Percentiles rank a stretch among this genome's conserved stretches.
These are phyloP conservation scores for Pseudisothecium myosuroides DNA, from an alignment of 225 moss, liverwort and hornwort genomes.

Conservation along the genomic window DNA sequence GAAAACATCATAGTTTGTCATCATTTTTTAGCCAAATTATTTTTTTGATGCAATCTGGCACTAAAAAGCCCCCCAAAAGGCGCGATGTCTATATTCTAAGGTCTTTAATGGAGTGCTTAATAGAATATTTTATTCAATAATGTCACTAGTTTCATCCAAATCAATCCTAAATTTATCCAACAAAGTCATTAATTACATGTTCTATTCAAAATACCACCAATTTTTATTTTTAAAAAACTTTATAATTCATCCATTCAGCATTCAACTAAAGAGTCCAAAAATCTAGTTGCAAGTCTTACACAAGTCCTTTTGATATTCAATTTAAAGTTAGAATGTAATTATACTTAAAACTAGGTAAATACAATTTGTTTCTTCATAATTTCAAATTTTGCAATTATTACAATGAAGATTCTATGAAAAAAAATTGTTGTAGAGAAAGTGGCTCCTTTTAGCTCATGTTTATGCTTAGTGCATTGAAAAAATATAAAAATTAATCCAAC, in stretches of 20 bases:
- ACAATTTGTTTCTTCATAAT: background rate
- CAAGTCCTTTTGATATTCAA: background rate
- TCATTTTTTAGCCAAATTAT: no score
- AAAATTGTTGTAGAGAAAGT: background rate
- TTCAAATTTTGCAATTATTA: background rate
- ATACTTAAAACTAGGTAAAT: background rate
- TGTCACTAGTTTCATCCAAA: background rate
- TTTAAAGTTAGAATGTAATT: background rate
- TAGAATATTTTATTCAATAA: background rate
- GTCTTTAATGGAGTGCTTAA: background rate
- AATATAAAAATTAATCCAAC: background rate
- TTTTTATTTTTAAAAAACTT: background rate
- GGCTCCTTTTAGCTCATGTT: fast-evolving
- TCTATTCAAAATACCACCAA: background rate
- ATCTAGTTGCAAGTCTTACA: background rate
- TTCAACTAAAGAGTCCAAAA: background rate
- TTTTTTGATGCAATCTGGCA: no score
- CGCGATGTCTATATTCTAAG: background rate
- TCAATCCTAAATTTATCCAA: background rate
- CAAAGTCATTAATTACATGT: background rate
- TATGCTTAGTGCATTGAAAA: background rate
- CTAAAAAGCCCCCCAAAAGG: no score
- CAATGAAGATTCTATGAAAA: background rate
- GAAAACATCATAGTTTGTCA: no score
- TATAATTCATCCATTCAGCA: background rate